A percentile compares a stretch with the other conserved stretches of the same genome.
phyloP scores from a whole-genome alignment of 805 yeast species.

The Saccharomycopsis synnaedendra region DNA sequence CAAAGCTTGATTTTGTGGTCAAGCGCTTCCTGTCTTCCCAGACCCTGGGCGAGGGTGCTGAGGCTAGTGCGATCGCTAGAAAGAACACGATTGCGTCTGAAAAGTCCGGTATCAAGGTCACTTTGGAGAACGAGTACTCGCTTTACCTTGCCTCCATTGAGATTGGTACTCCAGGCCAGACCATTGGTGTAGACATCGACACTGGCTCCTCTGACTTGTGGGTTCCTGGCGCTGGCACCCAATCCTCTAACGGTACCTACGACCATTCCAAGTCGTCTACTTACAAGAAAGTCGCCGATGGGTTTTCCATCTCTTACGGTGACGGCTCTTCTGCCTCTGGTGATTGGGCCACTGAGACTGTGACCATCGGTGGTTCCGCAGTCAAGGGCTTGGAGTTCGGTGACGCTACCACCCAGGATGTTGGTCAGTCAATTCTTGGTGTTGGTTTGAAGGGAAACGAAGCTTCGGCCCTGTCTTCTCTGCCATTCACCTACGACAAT shows the following conservation, averaged over 20 bases:
- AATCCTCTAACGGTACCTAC: slow-evolving; percentile 28
- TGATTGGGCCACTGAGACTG: slow-evolving; percentile 25
- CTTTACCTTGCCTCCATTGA: slow-evolving; percentile 20
- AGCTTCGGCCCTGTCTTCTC: slow-evolving; percentile 2
- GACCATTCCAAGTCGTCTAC: slow-evolving; percentile 23
- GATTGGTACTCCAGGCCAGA: slow-evolving; percentile 21
- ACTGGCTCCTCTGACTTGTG: slow-evolving; percentile 26
- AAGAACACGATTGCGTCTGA: not conserved
- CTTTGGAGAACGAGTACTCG: slow-evolving; percentile 10
- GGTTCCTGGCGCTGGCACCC: slow-evolving; percentile 17
- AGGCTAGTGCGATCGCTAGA: not conserved
- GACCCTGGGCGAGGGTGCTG: slow-evolving; percentile 6
- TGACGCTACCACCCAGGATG: slow-evolving; percentile 14
- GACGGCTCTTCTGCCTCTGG: slow-evolving; percentile 43
- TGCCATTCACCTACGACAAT: slow-evolving; percentile 36
- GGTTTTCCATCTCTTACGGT: slow-evolving; percentile 32
- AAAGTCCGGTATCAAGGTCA: slow-evolving; percentile 6
- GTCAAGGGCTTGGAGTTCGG: slow-evolving; percentile 10
- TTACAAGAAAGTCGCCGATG: slow-evolving; percentile 22
- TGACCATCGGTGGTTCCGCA: slow-evolving; percentile 11
- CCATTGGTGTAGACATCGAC: slow-evolving; percentile 20
- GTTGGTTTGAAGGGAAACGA: slow-evolving; percentile 12
- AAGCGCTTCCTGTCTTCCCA: not conserved
- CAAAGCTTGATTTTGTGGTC: slow-evolving; percentile 9
- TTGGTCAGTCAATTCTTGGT: slow-evolving; percentile 11